Conservation (phyloP, 495 filamentous ascomycete species). For the Letharia columbiana region DNA sequence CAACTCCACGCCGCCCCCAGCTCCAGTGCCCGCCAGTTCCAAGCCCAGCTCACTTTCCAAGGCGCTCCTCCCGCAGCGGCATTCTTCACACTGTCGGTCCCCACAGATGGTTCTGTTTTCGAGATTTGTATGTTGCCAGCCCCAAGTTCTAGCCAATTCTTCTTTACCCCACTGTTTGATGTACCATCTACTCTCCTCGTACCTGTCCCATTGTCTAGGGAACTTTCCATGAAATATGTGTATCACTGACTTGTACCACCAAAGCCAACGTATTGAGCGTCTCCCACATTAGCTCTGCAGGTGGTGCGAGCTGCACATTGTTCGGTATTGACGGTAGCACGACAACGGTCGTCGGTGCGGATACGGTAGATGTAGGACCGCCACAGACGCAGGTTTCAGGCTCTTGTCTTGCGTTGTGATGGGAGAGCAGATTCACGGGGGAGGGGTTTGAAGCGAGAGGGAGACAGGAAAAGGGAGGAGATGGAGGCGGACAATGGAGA, state of each 20-base stretch:
- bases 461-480: too few species aligned
- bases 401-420: conserved; percentile 22
- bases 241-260: not conserved
- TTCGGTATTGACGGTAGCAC: conserved; percentile 26
- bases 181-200: too few species aligned
- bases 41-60: conserved; percentile 12
- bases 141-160: not conserved
- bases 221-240: not conserved
- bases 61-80: conserved; percentile 6
- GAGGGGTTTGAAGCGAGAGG: too few species aligned
- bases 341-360: conserved; percentile 24
- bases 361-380: conserved; percentile 29
- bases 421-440: too few species aligned
- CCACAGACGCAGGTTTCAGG: conserved; percentile 37
- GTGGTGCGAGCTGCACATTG: conserved; percentile 23
- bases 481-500: too few species aligned
- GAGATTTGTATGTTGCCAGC: conserved; percentile 2
- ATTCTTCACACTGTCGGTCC: conserved; percentile 12
- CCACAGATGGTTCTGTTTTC: conserved; percentile 6
- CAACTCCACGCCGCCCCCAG: conserved; percentile 8
- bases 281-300: conserved; percentile 12
- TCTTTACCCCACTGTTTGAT: not conserved
- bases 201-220: not conserved
- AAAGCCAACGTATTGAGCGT: conserved; percentile 18
- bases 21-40: conserved; percentile 8